Base-by-base conservation (phyloP, 1,284 basidiomycete species). In the Blastosporella zonata region DNA sequence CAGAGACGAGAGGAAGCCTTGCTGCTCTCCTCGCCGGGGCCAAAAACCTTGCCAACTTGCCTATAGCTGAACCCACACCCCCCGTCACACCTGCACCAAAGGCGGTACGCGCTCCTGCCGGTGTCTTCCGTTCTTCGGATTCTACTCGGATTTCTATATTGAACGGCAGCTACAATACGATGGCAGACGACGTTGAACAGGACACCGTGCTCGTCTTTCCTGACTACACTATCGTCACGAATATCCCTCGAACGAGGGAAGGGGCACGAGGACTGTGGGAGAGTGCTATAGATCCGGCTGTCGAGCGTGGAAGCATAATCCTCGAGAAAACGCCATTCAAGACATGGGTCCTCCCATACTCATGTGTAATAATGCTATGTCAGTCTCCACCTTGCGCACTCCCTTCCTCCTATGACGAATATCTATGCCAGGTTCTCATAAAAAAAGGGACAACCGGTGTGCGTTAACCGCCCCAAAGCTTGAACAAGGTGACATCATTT, bases 361-460 rank as follows among this genome's bases (percentile, higher is more conserved):
- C 75, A 38, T 86, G 83, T 60, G 81, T 84, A 21, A 87, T 91
- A 53, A 66, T 95, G 23, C 72, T 97, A 18, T 97, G 93, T 92
- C 63, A 71, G 82, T 73, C 15, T 18, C 36, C 35, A 47, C 48
- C 53, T 57, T 49, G 34, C 46, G 21, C 28, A 21, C 15, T 23
- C 15, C 17, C 31, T 20, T 28, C 9, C 9, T 39, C 25, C 22
- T 10, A 27, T 40, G 46, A 9, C 43, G 42, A 35, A 56, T 36
- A 22, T 38, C 6, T 8, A 49, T 31, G 6, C 47, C 46, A 95
- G 92, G 93, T 66, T 95, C 93, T 1, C 94, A 97, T 68, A 93
- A 93, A 70, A 81, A 79, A 58, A 77, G 93, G 44, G 94, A 97
- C 68, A 94, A 93, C 64, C 81, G 91, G 47, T 97, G 94, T 67